phyloP scores from a whole-genome alignment of 179 eudicot species.

The Beta corolliflora region DNA sequence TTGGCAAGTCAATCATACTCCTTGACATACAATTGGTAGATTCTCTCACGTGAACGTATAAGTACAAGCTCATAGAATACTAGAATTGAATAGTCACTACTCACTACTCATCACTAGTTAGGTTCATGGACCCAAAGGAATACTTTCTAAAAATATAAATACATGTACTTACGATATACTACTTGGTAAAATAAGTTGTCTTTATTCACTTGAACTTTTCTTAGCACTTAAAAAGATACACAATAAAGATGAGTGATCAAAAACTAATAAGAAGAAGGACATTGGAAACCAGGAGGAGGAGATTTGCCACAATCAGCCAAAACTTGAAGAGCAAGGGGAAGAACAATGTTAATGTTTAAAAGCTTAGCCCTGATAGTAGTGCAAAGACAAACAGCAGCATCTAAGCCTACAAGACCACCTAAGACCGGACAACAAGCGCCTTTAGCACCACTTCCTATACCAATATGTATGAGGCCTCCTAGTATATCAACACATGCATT shows the following conservation, averaged over 20 bases:
- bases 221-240: background rate
- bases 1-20: background rate
- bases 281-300: conserved; percentile 36
- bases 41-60: conserved; percentile 4
- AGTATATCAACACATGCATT: conserved; percentile 65
- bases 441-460: conserved; percentile 58
- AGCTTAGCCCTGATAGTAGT: conserved; percentile 66
- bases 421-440: conserved; percentile 68
- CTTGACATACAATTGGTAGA: background rate
- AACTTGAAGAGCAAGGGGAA: conserved; percentile 41
- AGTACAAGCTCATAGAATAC: background rate
- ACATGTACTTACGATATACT: background rate
- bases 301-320: conserved; percentile 39
- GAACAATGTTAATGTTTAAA: conserved; percentile 33
- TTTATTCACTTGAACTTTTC: background rate
- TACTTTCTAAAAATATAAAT: background rate
- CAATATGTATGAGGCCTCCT: conserved; percentile 72
- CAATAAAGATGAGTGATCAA: no score
- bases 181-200: background rate
- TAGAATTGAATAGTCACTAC: no score
- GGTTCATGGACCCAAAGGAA: background rate
- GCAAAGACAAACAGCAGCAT: conserved; percentile 79
- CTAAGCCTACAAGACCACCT: conserved; percentile 57
- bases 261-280: no score
- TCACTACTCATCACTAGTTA: background rate